Evolutionary conservation across 2,329 filamentous ascomycete genomes (phyloP), one percentile per base, ranked within the genome.

Genomic region (Pyricularia sp.): DNA sequence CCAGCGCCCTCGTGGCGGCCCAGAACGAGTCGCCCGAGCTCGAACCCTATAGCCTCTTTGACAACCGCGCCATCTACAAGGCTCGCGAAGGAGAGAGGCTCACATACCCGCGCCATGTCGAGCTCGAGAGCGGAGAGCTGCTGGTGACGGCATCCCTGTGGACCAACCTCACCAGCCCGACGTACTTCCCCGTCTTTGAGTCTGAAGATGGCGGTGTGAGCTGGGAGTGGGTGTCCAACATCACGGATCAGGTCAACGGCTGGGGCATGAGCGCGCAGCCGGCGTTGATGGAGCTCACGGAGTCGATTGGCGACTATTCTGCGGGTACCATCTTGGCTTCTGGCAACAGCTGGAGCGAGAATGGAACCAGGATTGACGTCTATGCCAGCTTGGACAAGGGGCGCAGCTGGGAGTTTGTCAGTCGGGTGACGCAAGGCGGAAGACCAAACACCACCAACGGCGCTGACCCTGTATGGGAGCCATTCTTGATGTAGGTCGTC

Each of bases 181-280:
- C 83, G 12, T 77, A 76, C 72, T 86, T 84, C 70, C 84, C 81
- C 65, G 80, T 84, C 68, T 82, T 77, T 70, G 73, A 77, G 67
- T 84, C 80, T 53, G 74, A 70, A n/a, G 82, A 87, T 70, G 74
- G 78, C 44, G 84, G 84, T 13, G 70, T 77, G 64, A 85, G 81
- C 1, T 91, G 88, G 88, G 77, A 78, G 19, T 81, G 88, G 71
- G 77, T 88, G 62, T 84, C 85, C 4, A 79, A 79, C 19, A 83
- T 90, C 10, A 77, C 83, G 16, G 88, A 91, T 71, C 79, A 82
- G 62, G 84, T 81, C 35, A 86, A 88, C 68, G 81, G 81, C 57
- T 85, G 83, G 76, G 88, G 88, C 19, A 72, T 90, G 65, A 82
- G 87, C 33, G 90, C 89, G 70, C 88, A 91, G 70, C 88, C 88